phyloP scores from a whole-genome alignment of 768 basidiomycete genomes.

The Leccinum subgranulosum region DNA sequence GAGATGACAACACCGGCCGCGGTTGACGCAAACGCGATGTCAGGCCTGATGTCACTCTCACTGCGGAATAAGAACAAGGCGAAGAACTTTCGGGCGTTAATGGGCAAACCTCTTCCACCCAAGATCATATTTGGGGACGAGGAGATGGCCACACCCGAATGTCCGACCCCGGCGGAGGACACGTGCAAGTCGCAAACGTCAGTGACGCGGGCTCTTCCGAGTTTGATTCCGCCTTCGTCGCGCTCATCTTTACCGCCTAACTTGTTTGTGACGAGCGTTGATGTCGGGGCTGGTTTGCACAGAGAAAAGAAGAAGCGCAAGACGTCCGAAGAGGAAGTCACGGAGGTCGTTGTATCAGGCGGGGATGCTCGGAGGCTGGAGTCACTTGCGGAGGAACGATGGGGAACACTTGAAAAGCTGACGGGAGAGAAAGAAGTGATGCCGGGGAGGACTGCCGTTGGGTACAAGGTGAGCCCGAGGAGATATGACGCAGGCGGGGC shows the following conservation, averaged over 20 bases:
- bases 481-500: not conserved
- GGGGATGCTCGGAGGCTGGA: slow-evolving; percentile 6
- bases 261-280: slow-evolving; percentile 68
- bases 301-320: slow-evolving; percentile 37
- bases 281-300: slow-evolving; percentile 52
- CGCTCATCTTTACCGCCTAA: slow-evolving; percentile 54
- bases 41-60: slow-evolving; percentile 40
- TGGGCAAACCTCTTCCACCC: slow-evolving; percentile 38
- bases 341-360: slow-evolving; percentile 1
- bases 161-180: not conserved
- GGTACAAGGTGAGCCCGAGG: slow-evolving; percentile 51
- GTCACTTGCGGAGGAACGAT: slow-evolving; percentile 9
- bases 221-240: slow-evolving; percentile 63
- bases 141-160: not conserved
- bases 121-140: slow-evolving; percentile 53
- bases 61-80: slow-evolving; percentile 75
- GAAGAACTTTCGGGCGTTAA: slow-evolving; percentile 58
- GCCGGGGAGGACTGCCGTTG: slow-evolving; percentile 34
- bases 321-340: slow-evolving; percentile 32
- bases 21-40: slow-evolving; percentile 9
- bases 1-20: not conserved
- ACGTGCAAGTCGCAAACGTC: not conserved
- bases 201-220: slow-evolving; percentile 19
- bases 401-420: slow-evolving; percentile 23
- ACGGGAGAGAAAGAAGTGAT: slow-evolving; percentile 24